Conservation (phyloP, 1,139 yeast species). For the Pneumocystis oryctolagi region DNA sequence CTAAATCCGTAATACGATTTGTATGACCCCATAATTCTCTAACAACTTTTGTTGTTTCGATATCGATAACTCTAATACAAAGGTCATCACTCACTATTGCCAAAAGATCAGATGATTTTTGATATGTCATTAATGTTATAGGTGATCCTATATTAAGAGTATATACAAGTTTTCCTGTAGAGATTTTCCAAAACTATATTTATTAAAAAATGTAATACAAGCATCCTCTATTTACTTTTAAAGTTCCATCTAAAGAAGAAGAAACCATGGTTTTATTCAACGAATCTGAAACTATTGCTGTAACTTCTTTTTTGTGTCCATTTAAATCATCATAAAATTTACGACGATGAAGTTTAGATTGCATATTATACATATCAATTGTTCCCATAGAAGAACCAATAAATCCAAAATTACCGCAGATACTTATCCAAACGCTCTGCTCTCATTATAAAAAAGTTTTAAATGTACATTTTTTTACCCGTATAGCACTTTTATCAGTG, state of each 20-base stretch:
- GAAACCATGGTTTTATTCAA: constrained; percentile 80
- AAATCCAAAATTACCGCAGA: constrained; percentile 88
- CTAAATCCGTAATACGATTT: constrained; percentile 75
- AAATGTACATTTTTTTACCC: constrained; percentile 24
- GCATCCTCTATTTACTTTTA: constrained; percentile 30
- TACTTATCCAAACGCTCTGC: constrained; percentile 49
- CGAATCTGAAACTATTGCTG: constrained; percentile 81
- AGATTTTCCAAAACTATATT: constrained; percentile 54
- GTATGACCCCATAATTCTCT: constrained; percentile 84
- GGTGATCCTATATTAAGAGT: constrained; percentile 61
- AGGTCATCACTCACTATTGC: constrained; percentile 81
- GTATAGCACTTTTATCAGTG: constrained; percentile 68
- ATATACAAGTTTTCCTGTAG: constrained; percentile 53
- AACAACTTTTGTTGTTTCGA: constrained; percentile 63
- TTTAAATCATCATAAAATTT: constrained; percentile 22
- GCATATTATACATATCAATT: constrained; percentile 79
- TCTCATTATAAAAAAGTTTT: not conserved
- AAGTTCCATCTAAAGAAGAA: constrained; percentile 74
- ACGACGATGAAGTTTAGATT: constrained; percentile 69
- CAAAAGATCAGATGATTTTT: constrained; percentile 65
- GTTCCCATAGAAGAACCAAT: constrained; percentile 87
- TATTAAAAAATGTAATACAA: not conserved
- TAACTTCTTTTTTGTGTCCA: constrained; percentile 58
- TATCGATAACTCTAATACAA: constrained; percentile 70
- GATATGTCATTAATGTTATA: constrained; percentile 60